Evolutionary conservation across 352 stramenopile species (phyloP).

Genomic region (Phytophthora pisi): DNA sequence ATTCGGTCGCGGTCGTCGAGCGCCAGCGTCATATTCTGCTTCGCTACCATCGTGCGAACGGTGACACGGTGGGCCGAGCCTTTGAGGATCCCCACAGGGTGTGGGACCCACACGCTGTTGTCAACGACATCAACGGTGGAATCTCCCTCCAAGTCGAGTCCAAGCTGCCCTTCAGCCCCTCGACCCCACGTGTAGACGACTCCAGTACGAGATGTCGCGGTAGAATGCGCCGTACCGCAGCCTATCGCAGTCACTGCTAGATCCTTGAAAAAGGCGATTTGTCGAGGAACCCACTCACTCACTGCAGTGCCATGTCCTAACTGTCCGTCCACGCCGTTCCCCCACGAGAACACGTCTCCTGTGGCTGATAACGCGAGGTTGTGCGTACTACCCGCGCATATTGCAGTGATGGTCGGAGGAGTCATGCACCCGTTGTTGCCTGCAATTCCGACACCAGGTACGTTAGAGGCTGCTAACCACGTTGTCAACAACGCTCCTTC

Average conservation of each 20-base stretch:
- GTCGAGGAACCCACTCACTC: conserved; percentile 67
- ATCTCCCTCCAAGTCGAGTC: conserved; percentile 19
- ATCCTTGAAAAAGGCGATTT: conserved; percentile 54
- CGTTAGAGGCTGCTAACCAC: conserved; percentile 33
- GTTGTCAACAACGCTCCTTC: conserved; percentile 48
- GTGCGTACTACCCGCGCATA: conserved; percentile 56
- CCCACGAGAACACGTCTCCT: conserved; percentile 74
- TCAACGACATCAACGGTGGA: conserved; percentile 2
- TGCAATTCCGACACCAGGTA: conserved; percentile 14
- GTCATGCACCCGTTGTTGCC: conserved; percentile 30
- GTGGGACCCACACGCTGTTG: conserved; percentile 18
- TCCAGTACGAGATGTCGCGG: conserved; percentile 51
- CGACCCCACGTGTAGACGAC: conserved; percentile 67
- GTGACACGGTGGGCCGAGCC: conserved; percentile 34
- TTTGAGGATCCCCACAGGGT: conserved; percentile 26
- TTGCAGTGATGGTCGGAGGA: conserved; percentile 43
- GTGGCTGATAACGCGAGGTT: conserved; percentile 54
- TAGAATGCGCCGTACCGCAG: conserved; percentile 55
- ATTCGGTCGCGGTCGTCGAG: conserved; percentile 57
- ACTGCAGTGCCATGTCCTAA: conserved; percentile 50
- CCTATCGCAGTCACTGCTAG: conserved; percentile 34
- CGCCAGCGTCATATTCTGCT: conserved; percentile 38
- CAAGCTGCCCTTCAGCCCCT: conserved; percentile 58
- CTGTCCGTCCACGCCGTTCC: conserved; percentile 60
- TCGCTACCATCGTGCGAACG: conserved; percentile 41